phyloP scores from a whole-genome alignment of 495 filamentous ascomycete genomes.

The Neurospora cerealis region DNA sequence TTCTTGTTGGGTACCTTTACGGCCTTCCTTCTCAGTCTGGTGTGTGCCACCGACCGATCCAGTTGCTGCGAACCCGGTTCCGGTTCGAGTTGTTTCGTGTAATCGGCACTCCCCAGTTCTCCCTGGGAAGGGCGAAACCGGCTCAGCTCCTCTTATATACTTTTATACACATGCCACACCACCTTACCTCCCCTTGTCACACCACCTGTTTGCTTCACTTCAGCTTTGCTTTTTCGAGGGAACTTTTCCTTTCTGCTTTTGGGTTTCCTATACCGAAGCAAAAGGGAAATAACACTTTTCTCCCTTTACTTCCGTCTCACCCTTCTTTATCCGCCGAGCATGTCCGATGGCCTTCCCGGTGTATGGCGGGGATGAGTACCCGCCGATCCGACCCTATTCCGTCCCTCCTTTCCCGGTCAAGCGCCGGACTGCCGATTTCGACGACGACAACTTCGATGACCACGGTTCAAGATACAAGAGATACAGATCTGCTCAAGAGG shows the following conservation, averaged over 20 bases:
- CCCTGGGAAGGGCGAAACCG: neutral
- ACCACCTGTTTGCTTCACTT: neutral
- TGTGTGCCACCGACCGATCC: neutral
- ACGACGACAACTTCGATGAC: slow-evolving; percentile 8
- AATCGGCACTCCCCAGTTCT: neutral
- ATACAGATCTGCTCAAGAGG: neutral
- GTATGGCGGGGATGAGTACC: slow-evolving; percentile 22
- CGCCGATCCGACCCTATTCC: slow-evolving; percentile 11
- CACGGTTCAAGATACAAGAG: slow-evolving; percentile 10
- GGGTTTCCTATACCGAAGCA: neutral
- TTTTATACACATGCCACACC: neutral
- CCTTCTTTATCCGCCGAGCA: slow-evolving; percentile 10
- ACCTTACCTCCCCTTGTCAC: neutral
- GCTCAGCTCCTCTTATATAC: neutral
- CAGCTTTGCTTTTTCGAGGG: neutral
- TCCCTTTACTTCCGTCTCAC: neutral
- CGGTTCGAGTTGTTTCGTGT: neutral
- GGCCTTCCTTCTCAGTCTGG: neutral
- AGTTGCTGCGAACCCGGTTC: neutral
- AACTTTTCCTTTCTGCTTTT: neutral
- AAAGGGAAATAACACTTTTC: neutral
- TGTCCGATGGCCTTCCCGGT: slow-evolving; percentile 26
- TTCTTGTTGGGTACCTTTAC: neutral
- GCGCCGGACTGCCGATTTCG: slow-evolving; percentile 13
- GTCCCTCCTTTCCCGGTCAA: slow-evolving; percentile 14